Percentiles rank a stretch among this genome's conserved stretches.
Evolutionary conservation across 1,139 yeast species (phyloP).

Genomic region (Zygosaccharomyces sapae): DNA sequence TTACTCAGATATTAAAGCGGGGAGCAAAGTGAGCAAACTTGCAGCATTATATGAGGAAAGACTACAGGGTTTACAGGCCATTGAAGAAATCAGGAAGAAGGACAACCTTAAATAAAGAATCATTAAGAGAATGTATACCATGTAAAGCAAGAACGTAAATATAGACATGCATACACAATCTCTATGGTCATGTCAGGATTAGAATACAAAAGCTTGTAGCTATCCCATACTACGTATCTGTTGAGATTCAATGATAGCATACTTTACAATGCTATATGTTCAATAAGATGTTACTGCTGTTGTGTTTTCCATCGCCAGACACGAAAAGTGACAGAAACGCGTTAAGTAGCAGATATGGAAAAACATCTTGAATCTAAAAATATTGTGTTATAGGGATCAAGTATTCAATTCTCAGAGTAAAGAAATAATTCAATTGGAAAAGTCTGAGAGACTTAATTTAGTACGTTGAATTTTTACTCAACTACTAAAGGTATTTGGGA

Average conservation of each 20-base stretch:
- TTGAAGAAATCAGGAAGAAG: slow-evolving; percentile 34
- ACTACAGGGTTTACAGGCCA: slow-evolving; percentile 48
- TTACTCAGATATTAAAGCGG: slow-evolving; percentile 46
- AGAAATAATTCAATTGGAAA: not conserved
- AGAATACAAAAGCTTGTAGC: not conserved
- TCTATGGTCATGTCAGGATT: too few species aligned
- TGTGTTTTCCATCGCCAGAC: not conserved
- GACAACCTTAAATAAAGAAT: not conserved
- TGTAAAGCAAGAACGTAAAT: too few species aligned
- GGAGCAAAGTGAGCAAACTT: slow-evolving; percentile 52
- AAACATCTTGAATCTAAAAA: not conserved
- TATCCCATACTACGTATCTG: not conserved
- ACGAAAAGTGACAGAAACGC: slow-evolving; percentile 1
- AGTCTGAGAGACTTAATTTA: not conserved
- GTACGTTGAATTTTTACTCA: not conserved
- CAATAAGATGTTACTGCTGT: not conserved
- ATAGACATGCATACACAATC: too few species aligned
- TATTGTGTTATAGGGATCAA: not conserved
- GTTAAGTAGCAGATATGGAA: not conserved
- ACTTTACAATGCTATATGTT: not conserved
- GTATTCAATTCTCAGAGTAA: not conserved
- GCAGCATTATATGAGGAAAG: slow-evolving; percentile 56
- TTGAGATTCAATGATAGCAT: too few species aligned
- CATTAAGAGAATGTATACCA: too few species aligned
- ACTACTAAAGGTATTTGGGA: too few species aligned